Evolutionary conservation across 768 basidiomycete genomes (phyloP), one percentile per base, ranked within the genome.

Genomic region (Suillus placidus): DNA sequence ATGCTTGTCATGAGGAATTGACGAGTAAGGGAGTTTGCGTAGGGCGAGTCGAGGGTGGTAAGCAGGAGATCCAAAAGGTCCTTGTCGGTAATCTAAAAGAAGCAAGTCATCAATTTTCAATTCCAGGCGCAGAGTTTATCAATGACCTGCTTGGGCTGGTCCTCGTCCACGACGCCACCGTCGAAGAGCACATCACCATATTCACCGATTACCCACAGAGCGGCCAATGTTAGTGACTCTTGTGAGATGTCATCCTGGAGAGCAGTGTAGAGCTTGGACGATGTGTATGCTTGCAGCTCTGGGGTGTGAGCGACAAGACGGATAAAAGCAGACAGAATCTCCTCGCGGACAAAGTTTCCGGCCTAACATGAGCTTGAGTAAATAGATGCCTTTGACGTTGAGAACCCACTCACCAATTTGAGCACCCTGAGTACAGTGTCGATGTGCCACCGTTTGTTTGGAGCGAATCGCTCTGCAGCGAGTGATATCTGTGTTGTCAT

Each of bases 371-470:
- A 34, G 52, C 57, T 10, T 72, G 23, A 37, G 51, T 55, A 67
- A 57, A 63, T 38, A 67, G 61, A 20, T 30, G 10, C 20, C n/a
- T 30, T 26, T 18, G 8, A 64, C 26, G 47, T 47, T 30, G 20
- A 23, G 42, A 45, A 49, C 26, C 2, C 4, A 82, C 90, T 64
- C 66, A 97, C 96, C 72, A 98, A 80, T 76, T 95, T 96, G 67
- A 99, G 78, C 2, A 95, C 93, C 35, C 97, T 87, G 57, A 99
- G 79, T 5, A 98, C 93, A 0, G 97, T 99, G 76, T 99, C 97
- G 61, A 99, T 99, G 75, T 99, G 97, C 97, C 97, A 99, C 68
- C 97, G 85, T 78, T 96, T 96, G 77, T 97, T 98, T 0, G 97
- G 97, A 0, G 97, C 97, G 74, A 94, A 99, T 54, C 95, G 84